These are phyloP conservation scores for Metschnikowia matae DNA, from an alignment of 805 yeast species.

Conservation along the genomic window DNA sequence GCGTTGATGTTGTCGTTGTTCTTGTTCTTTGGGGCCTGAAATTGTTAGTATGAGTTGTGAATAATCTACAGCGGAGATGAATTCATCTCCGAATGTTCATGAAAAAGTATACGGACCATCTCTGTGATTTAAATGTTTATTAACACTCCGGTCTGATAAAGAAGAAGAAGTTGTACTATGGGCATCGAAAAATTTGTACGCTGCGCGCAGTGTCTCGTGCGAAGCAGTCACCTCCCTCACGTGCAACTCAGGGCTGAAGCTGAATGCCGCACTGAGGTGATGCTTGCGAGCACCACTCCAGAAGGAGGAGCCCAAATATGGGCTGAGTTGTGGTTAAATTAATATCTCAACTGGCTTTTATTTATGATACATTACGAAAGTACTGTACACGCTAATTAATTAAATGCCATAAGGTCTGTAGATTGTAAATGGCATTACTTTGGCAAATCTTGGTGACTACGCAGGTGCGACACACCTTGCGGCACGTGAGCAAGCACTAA, in stretches of 20 bases:
- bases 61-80: not conserved
- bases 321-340: not conserved
- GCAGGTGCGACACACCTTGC: not conserved
- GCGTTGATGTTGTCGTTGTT: constrained; percentile 95
- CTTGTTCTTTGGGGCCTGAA: constrained; percentile 91
- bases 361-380: not conserved
- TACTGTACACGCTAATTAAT: too few relatives aligned
- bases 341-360: not conserved
- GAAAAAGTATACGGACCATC: constrained; percentile 80
- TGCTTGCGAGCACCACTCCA: not conserved
- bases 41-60: constrained; percentile 35
- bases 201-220: constrained; percentile 9
- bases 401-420: not conserved
- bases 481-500: constrained; percentile 2
- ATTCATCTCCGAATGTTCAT: not conserved
- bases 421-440: not conserved
- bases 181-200: constrained; percentile 13
- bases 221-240: constrained; percentile 14
- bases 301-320: not conserved
- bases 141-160: constrained; percentile 87
- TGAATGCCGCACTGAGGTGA: not conserved
- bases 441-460: not conserved
- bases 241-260: constrained; percentile 10
- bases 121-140: constrained; percentile 51
- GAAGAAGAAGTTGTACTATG: not conserved